phyloP scores from a whole-genome alignment of 1,139 yeast genomes.

The Pichia sp. region DNA sequence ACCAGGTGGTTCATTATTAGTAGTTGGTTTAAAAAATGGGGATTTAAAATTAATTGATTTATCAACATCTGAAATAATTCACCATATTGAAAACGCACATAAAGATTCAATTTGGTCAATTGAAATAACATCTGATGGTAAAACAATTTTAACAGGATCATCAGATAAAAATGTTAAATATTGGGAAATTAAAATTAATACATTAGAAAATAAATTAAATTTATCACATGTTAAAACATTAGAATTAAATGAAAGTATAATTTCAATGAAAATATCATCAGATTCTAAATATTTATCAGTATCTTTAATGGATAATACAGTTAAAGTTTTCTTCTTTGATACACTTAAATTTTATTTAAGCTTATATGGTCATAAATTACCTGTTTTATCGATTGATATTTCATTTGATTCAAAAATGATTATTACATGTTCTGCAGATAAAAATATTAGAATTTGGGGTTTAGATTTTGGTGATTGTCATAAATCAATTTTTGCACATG shows the following conservation, averaged over 20 bases:
- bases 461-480: slow-evolving; percentile 98
- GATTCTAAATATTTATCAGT: slow-evolving; percentile 74
- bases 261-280: slow-evolving; percentile 77
- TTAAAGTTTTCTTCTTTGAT: slow-evolving; percentile 85
- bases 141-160: slow-evolving; percentile 81
- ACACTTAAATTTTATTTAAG: slow-evolving; percentile 81
- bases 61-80: slow-evolving; percentile 68
- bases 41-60: slow-evolving; percentile 79
- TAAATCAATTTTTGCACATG: slow-evolving; percentile 92
- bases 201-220: slow-evolving; percentile 47
- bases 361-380: slow-evolving; percentile 92
- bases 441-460: slow-evolving; percentile 97
- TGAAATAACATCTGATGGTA: slow-evolving; percentile 84
- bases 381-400: slow-evolving; percentile 85
- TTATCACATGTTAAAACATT: slow-evolving; percentile 72
- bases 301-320: slow-evolving; percentile 84
- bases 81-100: slow-evolving; percentile 70
- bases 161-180: slow-evolving; percentile 86
- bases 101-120: slow-evolving; percentile 88
- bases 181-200: slow-evolving; percentile 70
- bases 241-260: slow-evolving; percentile 79
- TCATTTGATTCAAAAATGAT: slow-evolving; percentile 81
- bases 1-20: slow-evolving; percentile 86
- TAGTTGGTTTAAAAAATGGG: slow-evolving; percentile 89
- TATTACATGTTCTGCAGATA: slow-evolving; percentile 93